These are phyloP conservation scores for Boletus rubroflammeus DNA, from an alignment of 768 basidiomycete species.

Conservation along the genomic window DNA sequence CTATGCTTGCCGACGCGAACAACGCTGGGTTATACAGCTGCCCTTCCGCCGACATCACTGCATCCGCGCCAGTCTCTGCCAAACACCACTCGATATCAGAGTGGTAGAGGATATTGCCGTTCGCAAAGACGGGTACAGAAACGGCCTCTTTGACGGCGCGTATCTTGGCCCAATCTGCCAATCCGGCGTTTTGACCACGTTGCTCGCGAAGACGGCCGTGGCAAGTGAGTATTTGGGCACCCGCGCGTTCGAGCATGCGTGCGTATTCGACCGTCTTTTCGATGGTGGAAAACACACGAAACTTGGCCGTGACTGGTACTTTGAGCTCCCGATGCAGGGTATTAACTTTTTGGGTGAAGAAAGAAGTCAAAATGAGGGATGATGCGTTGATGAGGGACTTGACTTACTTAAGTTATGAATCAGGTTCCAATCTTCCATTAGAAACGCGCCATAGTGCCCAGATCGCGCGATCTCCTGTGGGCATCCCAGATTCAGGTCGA, in stretches of 20 bases:
- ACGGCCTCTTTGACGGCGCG: slow-evolving; percentile 88
- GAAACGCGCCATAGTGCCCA: slow-evolving; percentile 84
- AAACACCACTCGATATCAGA: slow-evolving; percentile 81
- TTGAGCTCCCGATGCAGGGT: slow-evolving; percentile 78
- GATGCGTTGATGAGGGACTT: not conserved
- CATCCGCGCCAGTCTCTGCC: slow-evolving; percentile 82
- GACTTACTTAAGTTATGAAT: slow-evolving; percentile 73
- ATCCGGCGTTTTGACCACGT: slow-evolving; percentile 79
- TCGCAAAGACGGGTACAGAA: slow-evolving; percentile 91
- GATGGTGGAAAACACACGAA: slow-evolving; percentile 81
- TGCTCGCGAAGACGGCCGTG: slow-evolving; percentile 92
- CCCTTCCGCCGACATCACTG: slow-evolving; percentile 93
- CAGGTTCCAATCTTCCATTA: slow-evolving; percentile 94
- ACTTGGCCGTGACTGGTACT: slow-evolving; percentile 96
- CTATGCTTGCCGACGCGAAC: slow-evolving; percentile 43
- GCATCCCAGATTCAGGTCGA: slow-evolving; percentile 92
- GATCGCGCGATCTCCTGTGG: slow-evolving; percentile 92
- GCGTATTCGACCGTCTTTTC: slow-evolving; percentile 93
- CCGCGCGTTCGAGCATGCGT: slow-evolving; percentile 91
- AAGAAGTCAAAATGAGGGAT: not conserved
- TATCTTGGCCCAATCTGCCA: slow-evolving; percentile 90
- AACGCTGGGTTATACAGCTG: slow-evolving; percentile 90
- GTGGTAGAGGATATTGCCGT: slow-evolving; percentile 90
- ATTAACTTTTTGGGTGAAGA: slow-evolving; percentile 53
- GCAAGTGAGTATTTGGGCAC: slow-evolving; percentile 92